Evolutionary conservation across 345 rosid genomes (phyloP).

Genomic region (Psidium guajava): DNA sequence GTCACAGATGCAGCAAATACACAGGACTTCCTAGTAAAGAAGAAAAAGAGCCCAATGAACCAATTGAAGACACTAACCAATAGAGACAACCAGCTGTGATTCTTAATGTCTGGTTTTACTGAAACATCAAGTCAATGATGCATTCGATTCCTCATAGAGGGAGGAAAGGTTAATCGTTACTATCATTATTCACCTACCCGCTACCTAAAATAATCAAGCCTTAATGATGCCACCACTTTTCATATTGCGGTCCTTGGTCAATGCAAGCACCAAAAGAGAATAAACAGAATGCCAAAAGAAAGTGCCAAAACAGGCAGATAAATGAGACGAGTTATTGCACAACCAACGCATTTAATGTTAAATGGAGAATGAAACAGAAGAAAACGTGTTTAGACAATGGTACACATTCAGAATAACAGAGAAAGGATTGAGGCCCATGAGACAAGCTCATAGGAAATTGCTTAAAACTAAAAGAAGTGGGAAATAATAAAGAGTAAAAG

Average conservation of each 20-base stretch:
- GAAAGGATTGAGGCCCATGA: background rate
- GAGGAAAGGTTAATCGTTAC: background rate
- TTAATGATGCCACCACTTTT: background rate
- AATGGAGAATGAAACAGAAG: background rate
- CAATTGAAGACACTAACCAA: background rate
- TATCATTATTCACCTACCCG: background rate
- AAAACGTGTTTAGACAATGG: background rate
- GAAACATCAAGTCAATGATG: background rate
- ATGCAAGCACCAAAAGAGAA: background rate
- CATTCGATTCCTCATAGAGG: background rate
- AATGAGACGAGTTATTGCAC: background rate
- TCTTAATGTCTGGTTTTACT: background rate
- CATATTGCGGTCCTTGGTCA: background rate
- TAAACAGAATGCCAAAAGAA: background rate
- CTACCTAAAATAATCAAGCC: background rate
- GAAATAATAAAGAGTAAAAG: background rate
- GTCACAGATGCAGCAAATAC: background rate
- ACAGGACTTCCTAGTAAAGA: background rate
- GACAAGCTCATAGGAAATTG: background rate
- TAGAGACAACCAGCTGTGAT: background rate
- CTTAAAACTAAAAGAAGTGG: background rate
- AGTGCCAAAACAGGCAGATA: background rate
- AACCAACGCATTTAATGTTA: background rate
- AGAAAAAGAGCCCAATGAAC: background rate
- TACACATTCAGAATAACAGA: background rate